Conservation (phyloP, 306 rosid species). For the Glycine soja region DNA sequence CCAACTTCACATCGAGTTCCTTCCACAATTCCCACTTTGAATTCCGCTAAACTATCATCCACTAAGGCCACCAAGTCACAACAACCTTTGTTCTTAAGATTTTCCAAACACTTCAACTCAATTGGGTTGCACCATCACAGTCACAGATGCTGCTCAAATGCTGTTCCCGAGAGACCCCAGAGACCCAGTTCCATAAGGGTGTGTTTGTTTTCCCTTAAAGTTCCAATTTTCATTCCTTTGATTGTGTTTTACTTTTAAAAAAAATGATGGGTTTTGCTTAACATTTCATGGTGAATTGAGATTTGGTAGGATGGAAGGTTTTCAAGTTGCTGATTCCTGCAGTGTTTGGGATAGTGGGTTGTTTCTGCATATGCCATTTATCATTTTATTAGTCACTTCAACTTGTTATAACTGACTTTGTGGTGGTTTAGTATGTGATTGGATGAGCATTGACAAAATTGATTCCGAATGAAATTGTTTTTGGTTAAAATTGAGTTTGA, state of each 20-base stretch:
- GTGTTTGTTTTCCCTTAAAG: constrained; percentile 46
- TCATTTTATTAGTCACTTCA: not conserved
- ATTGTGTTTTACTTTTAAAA: not conserved
- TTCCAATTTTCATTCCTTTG: constrained; percentile 21
- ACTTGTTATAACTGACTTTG: constrained; percentile 16
- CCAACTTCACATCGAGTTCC: constrained; percentile 50
- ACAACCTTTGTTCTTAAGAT: constrained; percentile 43
- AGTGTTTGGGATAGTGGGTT: not conserved
- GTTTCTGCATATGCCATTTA: not conserved
- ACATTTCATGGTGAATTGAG: not conserved
- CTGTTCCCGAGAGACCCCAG: constrained; percentile 40
- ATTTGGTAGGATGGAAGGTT: not conserved
- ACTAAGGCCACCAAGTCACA: not conserved
- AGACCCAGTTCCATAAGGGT: constrained; percentile 64
- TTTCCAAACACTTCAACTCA: constrained; percentile 46
- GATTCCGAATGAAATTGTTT: too few species aligned
- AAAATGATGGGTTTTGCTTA: constrained; percentile 32
- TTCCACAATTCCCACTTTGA: constrained; percentile 45
- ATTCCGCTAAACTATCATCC: constrained; percentile 33
- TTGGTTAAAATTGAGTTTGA: too few species aligned
- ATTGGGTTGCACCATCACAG: constrained; percentile 35
- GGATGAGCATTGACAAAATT: too few species aligned
- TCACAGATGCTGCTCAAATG: constrained; percentile 36
- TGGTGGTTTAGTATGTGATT: not conserved
- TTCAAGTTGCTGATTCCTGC: not conserved